phyloP scores from a whole-genome alignment of 1,284 basidiomycete species.

The Taiwanofungus camphoratus region DNA sequence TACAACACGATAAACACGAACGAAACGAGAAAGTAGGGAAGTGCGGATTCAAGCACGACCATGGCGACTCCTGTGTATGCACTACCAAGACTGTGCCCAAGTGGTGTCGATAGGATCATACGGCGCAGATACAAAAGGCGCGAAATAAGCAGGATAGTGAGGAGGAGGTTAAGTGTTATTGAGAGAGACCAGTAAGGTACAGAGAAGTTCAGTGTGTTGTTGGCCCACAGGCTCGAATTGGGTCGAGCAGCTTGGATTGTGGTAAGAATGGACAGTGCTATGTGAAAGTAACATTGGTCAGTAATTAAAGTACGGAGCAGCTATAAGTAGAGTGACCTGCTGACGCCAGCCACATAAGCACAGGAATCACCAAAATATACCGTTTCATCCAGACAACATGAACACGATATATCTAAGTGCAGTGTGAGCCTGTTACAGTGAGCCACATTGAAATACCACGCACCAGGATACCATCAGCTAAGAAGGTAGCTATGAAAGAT shows the following conservation, averaged over 20 bases:
- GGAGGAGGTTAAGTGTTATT: constrained; percentile 7
- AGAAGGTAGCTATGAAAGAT: not conserved
- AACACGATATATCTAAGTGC: not conserved
- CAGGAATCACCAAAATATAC: constrained; percentile 6
- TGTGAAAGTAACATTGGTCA: too few relatives aligned
- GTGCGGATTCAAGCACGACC: constrained; percentile 3
- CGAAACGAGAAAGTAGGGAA: not conserved
- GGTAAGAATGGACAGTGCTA: constrained; percentile 1
- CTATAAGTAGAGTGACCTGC: constrained; percentile 1
- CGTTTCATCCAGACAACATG: not conserved
- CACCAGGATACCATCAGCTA: not conserved
- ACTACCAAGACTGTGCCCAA: not conserved
- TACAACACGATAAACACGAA: constrained; percentile 2
- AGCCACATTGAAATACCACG: not conserved
- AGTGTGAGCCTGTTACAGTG: too few relatives aligned
- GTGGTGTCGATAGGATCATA: not conserved
- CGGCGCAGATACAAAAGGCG: constrained; percentile 2
- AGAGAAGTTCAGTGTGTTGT: constrained; percentile 6
- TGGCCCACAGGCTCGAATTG: constrained; percentile 3
- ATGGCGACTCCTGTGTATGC: not conserved
- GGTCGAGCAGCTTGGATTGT: constrained; percentile 4
- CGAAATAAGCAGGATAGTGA: constrained; percentile 6
- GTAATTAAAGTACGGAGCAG: not conserved
- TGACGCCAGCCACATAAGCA: constrained; percentile 7
- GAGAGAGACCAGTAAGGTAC: constrained; percentile 9